Conservation (phyloP, 805 yeast genomes). For the Kregervanrija pseudodelftensis region DNA sequence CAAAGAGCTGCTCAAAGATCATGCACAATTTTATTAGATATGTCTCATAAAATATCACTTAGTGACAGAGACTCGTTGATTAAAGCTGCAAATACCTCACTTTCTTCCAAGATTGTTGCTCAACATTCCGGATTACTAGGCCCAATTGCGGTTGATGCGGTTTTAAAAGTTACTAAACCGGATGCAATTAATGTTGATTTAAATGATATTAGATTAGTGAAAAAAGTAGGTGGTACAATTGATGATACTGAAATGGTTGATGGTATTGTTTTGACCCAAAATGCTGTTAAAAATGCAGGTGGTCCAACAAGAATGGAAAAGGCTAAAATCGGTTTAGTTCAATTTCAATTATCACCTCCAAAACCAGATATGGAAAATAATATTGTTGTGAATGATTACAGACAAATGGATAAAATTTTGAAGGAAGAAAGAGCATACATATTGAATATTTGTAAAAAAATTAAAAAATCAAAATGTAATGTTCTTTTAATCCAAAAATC, state of each 20-base stretch:
- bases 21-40: conserved; percentile 72
- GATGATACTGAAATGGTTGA: conserved; percentile 91
- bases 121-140: conserved; percentile 83
- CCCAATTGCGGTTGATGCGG: conserved; percentile 92
- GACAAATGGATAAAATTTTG: conserved; percentile 98
- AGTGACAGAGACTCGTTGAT: conserved; percentile 75
- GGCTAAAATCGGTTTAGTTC: conserved; percentile 84
- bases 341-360: conserved; percentile 93
- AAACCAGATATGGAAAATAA: conserved; percentile 97
- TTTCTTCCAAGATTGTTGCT: conserved; percentile 91
- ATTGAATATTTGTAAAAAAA: conserved; percentile 89
- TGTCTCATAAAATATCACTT: conserved; percentile 78
- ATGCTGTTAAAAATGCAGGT: conserved; percentile 82
- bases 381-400: conserved; percentile 93
- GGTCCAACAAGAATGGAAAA: conserved; percentile 94
- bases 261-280: conserved; percentile 92
- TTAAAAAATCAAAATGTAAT: conserved; percentile 95
- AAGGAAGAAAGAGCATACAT: conserved; percentile 97
- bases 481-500: conserved; percentile 86
- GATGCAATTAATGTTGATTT: conserved; percentile 68
- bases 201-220: conserved; percentile 79
- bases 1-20: conserved; percentile 82
- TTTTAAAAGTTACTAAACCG: conserved; percentile 51
- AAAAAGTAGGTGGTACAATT: conserved; percentile 95
- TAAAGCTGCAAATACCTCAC: conserved; percentile 90